These are phyloP conservation scores for Chlorella vulgaris DNA, from an alignment of 139 green algal species.

Conservation along the genomic window DNA sequence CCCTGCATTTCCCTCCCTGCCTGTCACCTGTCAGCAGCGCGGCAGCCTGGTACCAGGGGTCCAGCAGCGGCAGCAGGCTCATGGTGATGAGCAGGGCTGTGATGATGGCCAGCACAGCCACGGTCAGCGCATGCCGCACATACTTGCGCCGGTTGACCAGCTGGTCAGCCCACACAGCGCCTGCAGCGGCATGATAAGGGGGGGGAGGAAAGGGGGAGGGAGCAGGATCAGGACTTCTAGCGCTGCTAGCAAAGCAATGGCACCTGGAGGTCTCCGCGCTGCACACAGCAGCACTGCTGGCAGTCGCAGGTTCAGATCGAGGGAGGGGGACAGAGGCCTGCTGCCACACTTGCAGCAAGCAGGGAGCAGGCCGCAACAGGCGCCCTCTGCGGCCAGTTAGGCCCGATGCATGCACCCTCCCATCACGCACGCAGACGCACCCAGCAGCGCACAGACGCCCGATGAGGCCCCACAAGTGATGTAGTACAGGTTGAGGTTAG, in stretches of 20 bases:
- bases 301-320: no score
- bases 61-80: constrained; percentile 47
- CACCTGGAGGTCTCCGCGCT: no score
- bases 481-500: constrained; percentile 52
- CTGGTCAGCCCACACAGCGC: constrained; percentile 46
- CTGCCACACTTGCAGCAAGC: no score
- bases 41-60: constrained; percentile 29
- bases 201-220: not conserved
- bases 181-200: not conserved
- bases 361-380: not conserved
- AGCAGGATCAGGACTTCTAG: no score
- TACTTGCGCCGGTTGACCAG: constrained; percentile 31
- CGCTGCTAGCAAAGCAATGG: no score
- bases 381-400: not conserved
- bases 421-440: constrained; percentile 33
- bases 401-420: no score
- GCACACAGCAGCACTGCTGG: not conserved
- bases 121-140: constrained; percentile 8
- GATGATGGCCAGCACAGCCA: constrained; percentile 29
- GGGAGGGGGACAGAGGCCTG: no score
- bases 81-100: constrained; percentile 32
- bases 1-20: not conserved
- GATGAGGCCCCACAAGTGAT: constrained; percentile 47
- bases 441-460: constrained; percentile 51
- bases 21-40: constrained; percentile 26